phyloP scores from a whole-genome alignment of 148 eudicot species.

The Spergularia bocconei region DNA sequence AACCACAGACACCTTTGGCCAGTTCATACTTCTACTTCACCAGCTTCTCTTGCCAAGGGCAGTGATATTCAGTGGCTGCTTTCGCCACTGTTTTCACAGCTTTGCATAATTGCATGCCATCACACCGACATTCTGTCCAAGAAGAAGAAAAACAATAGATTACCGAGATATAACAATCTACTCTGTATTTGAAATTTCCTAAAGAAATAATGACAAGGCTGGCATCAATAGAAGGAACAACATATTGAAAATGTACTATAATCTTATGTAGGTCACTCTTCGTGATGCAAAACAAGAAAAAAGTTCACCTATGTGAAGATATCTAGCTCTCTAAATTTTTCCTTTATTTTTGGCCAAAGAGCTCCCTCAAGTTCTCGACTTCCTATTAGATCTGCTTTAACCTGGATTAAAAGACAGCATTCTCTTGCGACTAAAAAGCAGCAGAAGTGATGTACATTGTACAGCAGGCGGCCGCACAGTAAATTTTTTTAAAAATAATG shows the following conservation, averaged over 20 bases:
- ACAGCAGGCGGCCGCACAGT: too few relatives aligned
- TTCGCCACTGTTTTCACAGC: constrained; percentile 61
- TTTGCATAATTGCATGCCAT: constrained; percentile 57
- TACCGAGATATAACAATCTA: background rate
- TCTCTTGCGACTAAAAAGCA: too few relatives aligned
- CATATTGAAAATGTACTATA: background rate
- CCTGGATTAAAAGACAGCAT: too few relatives aligned
- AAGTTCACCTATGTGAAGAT: too few relatives aligned
- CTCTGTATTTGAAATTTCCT: background rate
- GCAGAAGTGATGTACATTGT: too few relatives aligned
- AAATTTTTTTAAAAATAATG: too few relatives aligned
- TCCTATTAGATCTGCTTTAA: too few relatives aligned
- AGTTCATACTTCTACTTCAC: constrained; percentile 71
- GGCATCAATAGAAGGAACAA: background rate
- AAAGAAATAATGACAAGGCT: background rate
- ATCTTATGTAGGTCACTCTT: background rate
- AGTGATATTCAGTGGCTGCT: constrained; percentile 66
- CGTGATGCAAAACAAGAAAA: background rate
- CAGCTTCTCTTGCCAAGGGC: constrained; percentile 83
- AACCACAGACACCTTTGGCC: constrained; percentile 86
- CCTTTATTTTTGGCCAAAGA: too few relatives aligned
- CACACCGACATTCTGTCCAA: constrained; percentile 15
- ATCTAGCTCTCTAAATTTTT: too few relatives aligned
- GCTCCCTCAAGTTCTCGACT: too few relatives aligned
- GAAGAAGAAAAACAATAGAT: background rate